Conservation (phyloP, 306 rosid genomes). For the cucumber (Cucumis sativus) region Cucumber_9930_V3 NC_026657.2:15436501-15437000, state of each 20-base stretch:
- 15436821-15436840: conserved; percentile 47
- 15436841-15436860: conserved; percentile 46
- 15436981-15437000: conserved; percentile 27
- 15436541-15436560: conserved; percentile 88
- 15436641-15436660: conserved; percentile 96
- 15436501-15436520: conserved; percentile 98
- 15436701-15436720: conserved; percentile 79
- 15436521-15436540: conserved; percentile 89
- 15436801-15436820: conserved; percentile 58
- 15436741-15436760: conserved; percentile 71
- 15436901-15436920: conserved; percentile 71
- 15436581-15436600: conserved; percentile 43
- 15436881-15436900: conserved; percentile 46
- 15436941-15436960: conserved; percentile 47
- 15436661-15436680: conserved; percentile 60
- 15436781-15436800: conserved; percentile 67
- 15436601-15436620: conserved; percentile 51
- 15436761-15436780: conserved; percentile 66
- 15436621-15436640: conserved; percentile 85
- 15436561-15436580: conserved; percentile 57
- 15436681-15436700: conserved; percentile 92
- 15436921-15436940: conserved; percentile 47
- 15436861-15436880: conserved; percentile 51
- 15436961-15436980: conserved; percentile 51
- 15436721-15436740: conserved; percentile 73